These are phyloP conservation scores for Candida awuae DNA, from an alignment of 805 yeast genomes.

Conservation along the genomic window DNA sequence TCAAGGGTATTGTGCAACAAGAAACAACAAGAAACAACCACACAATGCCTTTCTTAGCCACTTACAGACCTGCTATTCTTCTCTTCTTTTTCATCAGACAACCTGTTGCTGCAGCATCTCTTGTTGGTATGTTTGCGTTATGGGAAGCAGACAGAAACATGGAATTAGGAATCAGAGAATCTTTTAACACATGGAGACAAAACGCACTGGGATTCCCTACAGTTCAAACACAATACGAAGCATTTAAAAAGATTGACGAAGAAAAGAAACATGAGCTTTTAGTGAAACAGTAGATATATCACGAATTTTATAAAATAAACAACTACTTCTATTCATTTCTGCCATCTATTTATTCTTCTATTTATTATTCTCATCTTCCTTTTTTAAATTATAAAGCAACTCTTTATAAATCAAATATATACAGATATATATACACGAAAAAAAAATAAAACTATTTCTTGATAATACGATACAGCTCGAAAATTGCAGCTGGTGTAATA, in stretches of 20 bases:
- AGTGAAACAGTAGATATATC: constrained; percentile 6
- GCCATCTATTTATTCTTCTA: background rate
- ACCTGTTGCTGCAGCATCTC: constrained; percentile 30
- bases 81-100: constrained; percentile 31
- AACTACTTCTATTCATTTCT: background rate
- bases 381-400: too few relatives aligned
- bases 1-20: background rate
- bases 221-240: constrained; percentile 21
- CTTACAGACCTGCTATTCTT: constrained; percentile 31
- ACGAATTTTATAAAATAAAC: background rate
- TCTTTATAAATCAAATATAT: too few relatives aligned
- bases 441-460: constrained; percentile 20
- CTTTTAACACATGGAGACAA: constrained; percentile 24
- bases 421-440: too few relatives aligned
- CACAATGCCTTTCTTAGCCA: constrained; percentile 20
- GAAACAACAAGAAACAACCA: background rate
- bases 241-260: constrained; percentile 27
- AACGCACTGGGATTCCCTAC: constrained; percentile 29
- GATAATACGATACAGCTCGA: constrained; percentile 61
- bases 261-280: constrained; percentile 22
- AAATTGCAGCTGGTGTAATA: constrained; percentile 85
- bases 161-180: constrained; percentile 26
- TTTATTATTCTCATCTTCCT: background rate
- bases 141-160: constrained; percentile 32
- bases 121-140: constrained; percentile 27